Evolutionary conservation across 345 rosid species (phyloP), one percentile per base, ranked within the genome.

Genomic region (Euphorbia lathyris): DNA sequence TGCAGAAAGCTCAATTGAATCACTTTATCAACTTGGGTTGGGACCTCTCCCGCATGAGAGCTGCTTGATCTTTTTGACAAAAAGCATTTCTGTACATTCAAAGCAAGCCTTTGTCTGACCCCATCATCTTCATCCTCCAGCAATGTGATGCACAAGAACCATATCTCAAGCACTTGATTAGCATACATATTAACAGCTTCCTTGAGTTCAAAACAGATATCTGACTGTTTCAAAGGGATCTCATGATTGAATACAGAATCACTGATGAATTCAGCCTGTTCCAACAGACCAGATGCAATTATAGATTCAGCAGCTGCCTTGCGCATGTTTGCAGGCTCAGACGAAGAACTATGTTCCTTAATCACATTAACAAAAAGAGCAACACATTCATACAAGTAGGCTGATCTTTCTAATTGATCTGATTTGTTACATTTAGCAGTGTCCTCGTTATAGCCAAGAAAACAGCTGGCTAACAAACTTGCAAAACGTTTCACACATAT

Each of bases 71-170:
- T 72, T 77, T 47, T 69, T 3, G 82, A 47, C 63, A 72, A 67
- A 73, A 90, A 82, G 76, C 86, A 85, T 79, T 85, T 90, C 70
- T 87, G 93, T 53, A 94, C 85, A 67, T 86, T 80, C 27, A 58
- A 26, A 5, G 96, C 93, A 67, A 90, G 85, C 74, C 71, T 77
- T 73, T 87, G 83, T 73, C 98, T 83, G 70, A 94, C 83, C 77
- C 69, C 82, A 74, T 91, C 93, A 70, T 94, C 99, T 85, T 94
- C 99, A 52, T 94, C 99, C 83, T 94, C 99, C 63, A 94, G 78
- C 72, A 94, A 80, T 75, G 80, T 85, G 81, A 94, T 82, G 78
- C 97, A 88, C 16, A 82, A 72, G 73, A 91, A 86, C 97, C 99
- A 94, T 73, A 79, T 79, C 67, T 80, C 86, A 60, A 94, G 83